phyloP scores from a whole-genome alignment of 306 rosid species.

The Carpinus viminea region DNA sequence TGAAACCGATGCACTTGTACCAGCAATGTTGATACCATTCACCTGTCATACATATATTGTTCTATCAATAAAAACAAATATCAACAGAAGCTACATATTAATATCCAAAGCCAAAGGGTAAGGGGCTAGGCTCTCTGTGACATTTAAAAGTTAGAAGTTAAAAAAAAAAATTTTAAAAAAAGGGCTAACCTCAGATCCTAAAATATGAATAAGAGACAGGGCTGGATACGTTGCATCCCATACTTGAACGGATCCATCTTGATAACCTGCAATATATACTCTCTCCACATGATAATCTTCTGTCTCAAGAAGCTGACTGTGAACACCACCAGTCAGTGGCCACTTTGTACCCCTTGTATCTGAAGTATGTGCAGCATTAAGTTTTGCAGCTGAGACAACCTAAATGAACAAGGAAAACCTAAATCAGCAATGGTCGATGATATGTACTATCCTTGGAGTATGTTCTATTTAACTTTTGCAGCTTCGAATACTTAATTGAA shows the following conservation, averaged over 20 bases:
- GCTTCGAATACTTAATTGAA: constrained; percentile 10
- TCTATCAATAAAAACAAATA: constrained; percentile 24
- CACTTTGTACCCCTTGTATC: constrained; percentile 40
- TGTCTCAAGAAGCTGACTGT: constrained; percentile 39
- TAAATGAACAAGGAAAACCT: constrained; percentile 27
- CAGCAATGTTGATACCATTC: constrained; percentile 39
- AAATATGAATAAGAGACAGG: constrained; percentile 45
- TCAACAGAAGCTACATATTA: constrained; percentile 9
- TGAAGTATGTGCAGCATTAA: constrained; percentile 35
- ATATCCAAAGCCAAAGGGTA: constrained; percentile 11
- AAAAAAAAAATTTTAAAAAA: neutral
- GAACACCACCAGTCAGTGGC: constrained; percentile 88
- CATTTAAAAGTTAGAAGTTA: constrained; percentile 10
- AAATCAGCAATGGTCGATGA: neutral
- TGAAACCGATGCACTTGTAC: constrained; percentile 52
- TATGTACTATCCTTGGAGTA: neutral
- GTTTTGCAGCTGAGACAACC: constrained; percentile 54
- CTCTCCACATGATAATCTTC: constrained; percentile 55
- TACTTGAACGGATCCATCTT: constrained; percentile 78
- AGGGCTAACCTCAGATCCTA: constrained; percentile 64
- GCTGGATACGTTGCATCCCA: constrained; percentile 87
- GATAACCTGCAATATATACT: constrained; percentile 79
- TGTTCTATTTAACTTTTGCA: neutral
- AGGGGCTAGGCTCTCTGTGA: constrained; percentile 9
- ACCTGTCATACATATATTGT: constrained; percentile 52